Conservation (phyloP, 2,329 filamentous ascomycete genomes). For the Ophiostoma sp. region DNA sequence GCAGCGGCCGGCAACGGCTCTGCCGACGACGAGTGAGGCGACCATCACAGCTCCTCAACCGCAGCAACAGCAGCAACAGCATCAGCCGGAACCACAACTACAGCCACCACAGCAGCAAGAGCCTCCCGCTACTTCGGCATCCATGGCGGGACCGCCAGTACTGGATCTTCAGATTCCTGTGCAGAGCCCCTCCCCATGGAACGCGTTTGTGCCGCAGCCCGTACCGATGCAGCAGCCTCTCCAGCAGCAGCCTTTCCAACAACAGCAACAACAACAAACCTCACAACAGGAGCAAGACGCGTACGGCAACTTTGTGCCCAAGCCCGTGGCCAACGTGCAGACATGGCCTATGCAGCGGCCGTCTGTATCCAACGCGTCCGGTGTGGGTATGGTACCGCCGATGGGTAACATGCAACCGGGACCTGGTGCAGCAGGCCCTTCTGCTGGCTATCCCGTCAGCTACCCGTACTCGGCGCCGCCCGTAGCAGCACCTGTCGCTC, state of each 20-base stretch:
- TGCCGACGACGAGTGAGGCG: background rate
- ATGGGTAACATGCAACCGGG: background rate
- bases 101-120: background rate
- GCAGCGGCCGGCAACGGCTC: background rate
- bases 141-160: constrained; percentile 27
- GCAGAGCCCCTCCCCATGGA: constrained; percentile 21
- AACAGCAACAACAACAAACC: background rate
- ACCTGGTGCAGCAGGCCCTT: background rate
- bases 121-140: background rate
- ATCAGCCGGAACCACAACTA: background rate
- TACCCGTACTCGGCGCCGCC: constrained; percentile 45
- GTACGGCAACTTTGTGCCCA: constrained; percentile 21
- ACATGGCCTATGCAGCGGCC: constrained; percentile 29
- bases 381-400: background rate
- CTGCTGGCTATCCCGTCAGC: constrained; percentile 29
- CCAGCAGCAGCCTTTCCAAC: background rate
- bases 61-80: constrained; percentile 22
- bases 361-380: constrained; percentile 5
- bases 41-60: background rate
- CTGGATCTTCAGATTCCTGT: constrained; percentile 38
- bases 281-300: background rate
- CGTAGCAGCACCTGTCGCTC: constrained; percentile 4
- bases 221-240: background rate
- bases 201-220: background rate
- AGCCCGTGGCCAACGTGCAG: constrained; percentile 25